Evolutionary conservation across 768 basidiomycete species (phyloP), one percentile per base, ranked within the genome.

Genomic region (Agaricus subrufescens): DNA sequence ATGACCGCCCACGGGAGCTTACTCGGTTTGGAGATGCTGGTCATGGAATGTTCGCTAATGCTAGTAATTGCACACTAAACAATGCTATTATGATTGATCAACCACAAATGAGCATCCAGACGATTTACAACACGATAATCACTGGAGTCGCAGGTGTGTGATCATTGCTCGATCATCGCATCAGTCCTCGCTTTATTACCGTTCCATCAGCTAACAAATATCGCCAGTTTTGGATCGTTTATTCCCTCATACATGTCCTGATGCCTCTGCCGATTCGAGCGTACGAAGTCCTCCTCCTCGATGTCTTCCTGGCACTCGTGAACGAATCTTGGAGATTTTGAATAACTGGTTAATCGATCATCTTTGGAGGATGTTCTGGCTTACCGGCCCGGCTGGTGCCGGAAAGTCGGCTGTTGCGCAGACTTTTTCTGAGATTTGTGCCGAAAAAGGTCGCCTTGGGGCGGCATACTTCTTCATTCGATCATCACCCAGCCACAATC

Each of bases 361-460:
- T 19, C n/a, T n/a, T n/a, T 49, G 15, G 50, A 59, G 44, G 11
- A 23, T 56, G 11, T 30, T 46, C 12, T 59, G 54, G 54, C 44
- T 59, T 6, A n/a, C 23, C 4, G 58, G 58, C 0, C 50, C 54
- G 7, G 54, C 58, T 0, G 58, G 58, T 6, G 27, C 39, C 1
- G 58, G 58, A 6, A 59, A 59, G 46, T 56, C 58, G 1, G 58
- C 58, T 10, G 46, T 56, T 23, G 50, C 46, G 7, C 54, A 56
- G n/a, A 54, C 58, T 2, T 37, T 59, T 12, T 48, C 54, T 1
- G 58, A 56, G 14, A 11, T 31, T 1, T 59, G 54, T 43, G 14
- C 11, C 5, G 44, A 51, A 23, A 30, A 31, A 23, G 45, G 50
- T 25, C 19, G 48, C 11, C 42, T 59, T 1, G 58, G 47, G 4